phyloP scores from a whole-genome alignment of 2,329 filamentous ascomycete genomes.

The Lasiodiplodia gonubiensis region DNA sequence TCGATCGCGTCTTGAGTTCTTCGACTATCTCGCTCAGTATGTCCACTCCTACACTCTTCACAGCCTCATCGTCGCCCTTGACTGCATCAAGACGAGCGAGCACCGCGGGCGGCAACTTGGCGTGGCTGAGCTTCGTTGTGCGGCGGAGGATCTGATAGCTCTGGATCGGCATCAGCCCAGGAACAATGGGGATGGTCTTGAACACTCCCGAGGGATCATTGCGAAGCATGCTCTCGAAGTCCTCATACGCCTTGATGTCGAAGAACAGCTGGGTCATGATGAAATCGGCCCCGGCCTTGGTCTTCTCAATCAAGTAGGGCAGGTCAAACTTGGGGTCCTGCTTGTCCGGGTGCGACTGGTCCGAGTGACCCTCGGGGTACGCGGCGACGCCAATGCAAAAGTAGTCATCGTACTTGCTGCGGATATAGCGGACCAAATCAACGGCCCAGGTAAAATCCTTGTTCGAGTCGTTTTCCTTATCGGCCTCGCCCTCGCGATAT shows the following conservation, averaged over 20 bases:
- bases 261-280: constrained; percentile 99
- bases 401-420: constrained; percentile 84
- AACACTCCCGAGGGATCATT: constrained; percentile 85
- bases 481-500: constrained; percentile 69
- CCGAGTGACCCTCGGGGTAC: constrained; percentile 94
- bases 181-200: constrained; percentile 86
- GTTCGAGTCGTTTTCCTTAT: constrained; percentile 66
- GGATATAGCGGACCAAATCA: constrained; percentile 89
- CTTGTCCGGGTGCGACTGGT: constrained; percentile 85
- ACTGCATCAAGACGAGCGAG: constrained; percentile 73
- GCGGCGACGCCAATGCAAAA: constrained; percentile 95
- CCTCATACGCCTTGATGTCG: constrained; percentile 80
- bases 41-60: constrained; percentile 80
- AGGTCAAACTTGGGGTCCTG: constrained; percentile 71
- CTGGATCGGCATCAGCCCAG: constrained; percentile 96
- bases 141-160: constrained; percentile 94
- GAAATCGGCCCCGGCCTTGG: constrained; percentile 89
- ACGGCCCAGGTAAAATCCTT: constrained; percentile 87
- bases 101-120: constrained; percentile 74
- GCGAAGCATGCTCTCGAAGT: constrained; percentile 77
- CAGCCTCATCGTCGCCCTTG: constrained; percentile 78
- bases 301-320: constrained; percentile 89
- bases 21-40: constrained; percentile 85
- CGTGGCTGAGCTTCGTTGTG: constrained; percentile 93
- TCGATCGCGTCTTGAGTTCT: constrained; percentile 68